Evolutionary conservation across 768 basidiomycete genomes (phyloP), one percentile per base, ranked within the genome.

Genomic region (Boletus reticulatus): DNA sequence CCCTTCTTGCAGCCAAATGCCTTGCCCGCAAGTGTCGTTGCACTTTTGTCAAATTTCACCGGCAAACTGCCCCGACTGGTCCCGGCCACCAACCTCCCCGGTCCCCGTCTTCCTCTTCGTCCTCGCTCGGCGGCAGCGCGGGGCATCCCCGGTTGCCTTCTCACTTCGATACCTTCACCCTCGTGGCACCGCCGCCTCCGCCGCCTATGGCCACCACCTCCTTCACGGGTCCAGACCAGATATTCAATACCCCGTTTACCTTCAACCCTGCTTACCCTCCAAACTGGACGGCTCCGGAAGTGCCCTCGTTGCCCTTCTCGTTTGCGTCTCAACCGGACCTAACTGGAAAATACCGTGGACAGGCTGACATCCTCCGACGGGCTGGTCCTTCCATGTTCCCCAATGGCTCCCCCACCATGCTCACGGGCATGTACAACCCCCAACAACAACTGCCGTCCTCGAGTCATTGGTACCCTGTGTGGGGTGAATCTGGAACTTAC

Each of bases 11-110:
- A 90, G 89, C 84, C 16, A 91, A 90, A 80, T 92, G 90, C 62
- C 62, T 82, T 1, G 78, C 85, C 50, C 82, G 87, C 53, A 89
- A 88, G 68, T 79, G 74, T 52, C 79, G 85, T 5, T 92, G 89
- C 72, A 92, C 89, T 0, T 92, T 83, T 60, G 84, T 90, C 69
- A 89, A 92, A 65, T 90, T 88, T 64, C 88, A 89, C 65, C 83
- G 88, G 14, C 89, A 90, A 65, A 91, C 89, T 0, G 88, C 88
- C 0, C 89, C 88, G 29, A 78, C 81, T 2, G 88, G 88, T 4
- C 89, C 88, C 11, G 88, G 88, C 11, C 89, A 91, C 61, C 62
- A 67, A 7, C 70, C 74, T 13, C 72, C 73, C 14, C 75, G 68
- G 5, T 71, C 75, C 4, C 62, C 64, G 4, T 52, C 74, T 4